Conservation (phyloP, 2,329 filamentous ascomycete species). For the Trichoderma koningiopsis region DNA sequence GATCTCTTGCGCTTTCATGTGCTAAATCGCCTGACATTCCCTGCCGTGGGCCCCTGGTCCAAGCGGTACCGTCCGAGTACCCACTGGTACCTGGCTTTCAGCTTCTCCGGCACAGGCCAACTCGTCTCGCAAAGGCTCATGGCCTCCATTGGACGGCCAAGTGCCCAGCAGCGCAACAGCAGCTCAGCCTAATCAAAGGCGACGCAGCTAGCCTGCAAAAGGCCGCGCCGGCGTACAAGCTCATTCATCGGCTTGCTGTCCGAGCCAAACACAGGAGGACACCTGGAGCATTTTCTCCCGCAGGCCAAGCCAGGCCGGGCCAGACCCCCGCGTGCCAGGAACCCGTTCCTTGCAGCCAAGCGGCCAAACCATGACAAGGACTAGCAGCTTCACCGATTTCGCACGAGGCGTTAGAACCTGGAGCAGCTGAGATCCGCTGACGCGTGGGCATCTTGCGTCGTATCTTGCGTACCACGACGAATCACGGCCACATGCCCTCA, state of each 20-base stretch:
- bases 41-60: neutral
- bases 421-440: conserved; percentile 23
- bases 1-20: neutral
- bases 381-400: conserved; percentile 13
- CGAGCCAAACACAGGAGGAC: neutral
- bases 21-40: neutral
- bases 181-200: neutral
- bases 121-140: neutral
- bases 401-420: conserved; percentile 16
- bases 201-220: conserved; percentile 6
- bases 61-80: neutral
- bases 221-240: conserved; percentile 2
- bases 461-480: conserved; percentile 4
- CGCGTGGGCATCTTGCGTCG: conserved; percentile 21
- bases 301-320: neutral
- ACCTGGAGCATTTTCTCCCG: neutral
- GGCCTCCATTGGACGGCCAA: conserved; percentile 5
- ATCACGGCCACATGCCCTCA: neutral
- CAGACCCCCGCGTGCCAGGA: neutral
- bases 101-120: neutral
- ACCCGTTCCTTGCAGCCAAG: conserved; percentile 8
- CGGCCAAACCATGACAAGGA: neutral
- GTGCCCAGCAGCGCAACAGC: conserved; percentile 6
- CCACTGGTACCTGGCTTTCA: neutral
- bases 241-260: neutral